Base-by-base conservation (phyloP, 208 protist genomes). In the Naegleria fowleri region DNA sequence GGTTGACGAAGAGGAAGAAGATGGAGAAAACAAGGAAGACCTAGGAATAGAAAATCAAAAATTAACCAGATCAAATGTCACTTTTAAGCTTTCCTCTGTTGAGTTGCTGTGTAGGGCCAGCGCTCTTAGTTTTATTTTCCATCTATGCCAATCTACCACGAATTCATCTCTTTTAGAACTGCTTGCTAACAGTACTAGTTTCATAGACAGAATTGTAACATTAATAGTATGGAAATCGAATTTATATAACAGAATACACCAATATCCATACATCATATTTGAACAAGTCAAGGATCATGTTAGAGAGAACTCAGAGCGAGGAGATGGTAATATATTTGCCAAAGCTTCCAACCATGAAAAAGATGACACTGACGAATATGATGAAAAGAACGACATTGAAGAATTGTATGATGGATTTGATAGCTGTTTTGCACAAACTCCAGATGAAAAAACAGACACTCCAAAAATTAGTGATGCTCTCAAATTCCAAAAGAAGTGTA, bases 401-500 rank as follows among this genome's bases (percentile, higher is more conserved):
- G 67, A 79, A 79, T 15, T 79, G n/a, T 79, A 79, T 79, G 67
- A 79, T 36, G 67, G 67, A 25, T 79, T 36, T 79, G 67, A 79
- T 79, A n/a, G 67, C 29, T 79, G 16, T 79, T 79, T 36, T 33
- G 19, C 67, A 36, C 4, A 1, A 16, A 16, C 13, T 22, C 58
- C 3, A 16, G 13, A 29, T n/a, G 25, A n/a, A 75, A 75, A n/a
- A 11, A 79, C 29, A 25, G 29, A 79, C 0, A 79, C 29, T 36
- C 16, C 67, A 79, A 79, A 79, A 13, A 13, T 25, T 36, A 36
- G 29, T 33, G 67, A 79, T 36, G 29, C 67, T 7, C 67, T 36
- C 16, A 79, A 79, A 79, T 79, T 79, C 67, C 67, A 79, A 79
- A 79, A 36, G 67, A 79, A 79, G 29, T 79, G 67, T 79, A 25